Evolutionary conservation across 1,284 basidiomycete genomes (phyloP).

Genomic region (Hymenochaete sp.): DNA sequence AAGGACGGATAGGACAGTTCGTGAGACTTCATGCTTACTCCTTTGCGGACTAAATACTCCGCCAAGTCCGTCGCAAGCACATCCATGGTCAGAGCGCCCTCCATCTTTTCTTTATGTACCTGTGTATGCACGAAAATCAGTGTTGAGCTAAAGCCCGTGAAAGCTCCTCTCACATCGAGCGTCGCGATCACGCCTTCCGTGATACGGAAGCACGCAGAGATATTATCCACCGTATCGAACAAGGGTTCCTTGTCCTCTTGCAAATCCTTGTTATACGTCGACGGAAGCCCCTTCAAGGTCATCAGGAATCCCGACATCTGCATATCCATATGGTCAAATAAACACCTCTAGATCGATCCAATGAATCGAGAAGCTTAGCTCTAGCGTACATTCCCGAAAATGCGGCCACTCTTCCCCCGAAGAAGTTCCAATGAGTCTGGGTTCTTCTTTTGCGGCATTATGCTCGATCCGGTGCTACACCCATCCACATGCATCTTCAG

Average conservation of each 20-base stretch:
- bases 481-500: conserved; percentile 1
- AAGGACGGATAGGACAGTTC: background rate
- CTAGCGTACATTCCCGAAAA: conserved; percentile 77
- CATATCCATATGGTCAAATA: background rate
- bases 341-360: background rate
- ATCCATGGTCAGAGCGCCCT: conserved; percentile 85
- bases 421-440: conserved; percentile 93
- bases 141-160: background rate
- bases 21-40: conserved; percentile 46
- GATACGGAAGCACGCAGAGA: conserved; percentile 86
- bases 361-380: background rate
- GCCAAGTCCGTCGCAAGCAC: conserved; percentile 96
- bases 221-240: conserved; percentile 89
- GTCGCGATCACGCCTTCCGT: conserved; percentile 93
- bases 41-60: conserved; percentile 97
- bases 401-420: conserved; percentile 89
- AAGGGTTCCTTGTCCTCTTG: conserved; percentile 99
- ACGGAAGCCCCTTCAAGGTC: conserved; percentile 94
- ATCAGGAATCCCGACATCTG: conserved; percentile 98
- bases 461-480: conserved; percentile 88
- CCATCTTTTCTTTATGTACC: conserved; percentile 90
- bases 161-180: conserved; percentile 56
- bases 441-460: conserved; percentile 99
- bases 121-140: conserved; percentile 26
- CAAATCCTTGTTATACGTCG: conserved; percentile 98